Evolutionary conservation across 2,329 filamentous ascomycete genomes (phyloP).

Genomic region (Phaeosphaeriaceae sp.): DNA sequence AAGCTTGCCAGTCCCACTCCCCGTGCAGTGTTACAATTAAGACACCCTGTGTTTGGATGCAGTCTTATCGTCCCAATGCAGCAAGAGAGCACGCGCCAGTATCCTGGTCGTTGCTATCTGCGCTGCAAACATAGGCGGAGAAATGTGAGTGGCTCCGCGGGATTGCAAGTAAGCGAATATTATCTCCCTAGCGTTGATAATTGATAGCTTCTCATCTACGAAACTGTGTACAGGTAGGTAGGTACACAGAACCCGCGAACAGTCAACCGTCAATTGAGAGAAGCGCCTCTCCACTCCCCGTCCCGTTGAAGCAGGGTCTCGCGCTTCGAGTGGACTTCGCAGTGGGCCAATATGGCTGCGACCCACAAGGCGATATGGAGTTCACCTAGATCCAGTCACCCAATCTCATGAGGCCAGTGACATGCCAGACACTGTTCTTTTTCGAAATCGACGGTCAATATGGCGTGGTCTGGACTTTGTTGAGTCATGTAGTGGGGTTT

Average conservation of each 20-base stretch:
- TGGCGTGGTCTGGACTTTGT: neutral
- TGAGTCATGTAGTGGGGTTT: conserved; percentile 1
- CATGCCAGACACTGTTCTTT: neutral
- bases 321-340: neutral
- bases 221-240: neutral
- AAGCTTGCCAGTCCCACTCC: neutral
- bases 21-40: neutral
- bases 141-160: neutral
- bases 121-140: neutral
- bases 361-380: conserved; percentile 1
- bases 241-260: neutral
- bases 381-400: neutral
- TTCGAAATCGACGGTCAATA: neutral
- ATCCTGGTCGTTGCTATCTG: conserved; percentile 1
- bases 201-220: neutral
- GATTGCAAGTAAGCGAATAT: neutral
- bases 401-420: neutral
- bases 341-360: neutral
- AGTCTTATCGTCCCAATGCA: conserved; percentile 2
- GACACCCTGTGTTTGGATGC: no score
- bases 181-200: neutral
- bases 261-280: neutral
- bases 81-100: conserved; percentile 3
- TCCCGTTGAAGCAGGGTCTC: conserved; percentile 1
- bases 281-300: neutral